phyloP scores from a whole-genome alignment of 352 stramenopile species.

The Elongisporangium anandrum region DNA sequence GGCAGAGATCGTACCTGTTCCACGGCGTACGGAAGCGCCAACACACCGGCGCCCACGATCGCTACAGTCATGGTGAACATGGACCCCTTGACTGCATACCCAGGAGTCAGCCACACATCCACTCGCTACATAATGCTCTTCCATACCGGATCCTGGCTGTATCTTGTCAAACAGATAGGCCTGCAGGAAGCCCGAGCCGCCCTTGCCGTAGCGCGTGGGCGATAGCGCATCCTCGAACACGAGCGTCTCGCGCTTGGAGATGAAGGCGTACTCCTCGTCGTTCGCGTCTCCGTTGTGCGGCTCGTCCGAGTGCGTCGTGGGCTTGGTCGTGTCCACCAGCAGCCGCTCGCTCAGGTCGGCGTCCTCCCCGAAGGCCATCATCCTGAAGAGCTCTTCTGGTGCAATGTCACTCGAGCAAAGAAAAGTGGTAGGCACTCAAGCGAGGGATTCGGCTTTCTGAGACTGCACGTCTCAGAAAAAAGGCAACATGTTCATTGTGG shows the following conservation, averaged over 20 bases:
- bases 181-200: slow-evolving; percentile 49
- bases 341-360: slow-evolving; percentile 21
- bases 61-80: slow-evolving; percentile 90
- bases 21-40: slow-evolving; percentile 78
- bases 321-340: slow-evolving; percentile 8
- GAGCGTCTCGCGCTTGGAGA: slow-evolving; percentile 73
- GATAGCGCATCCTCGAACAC: slow-evolving; percentile 68
- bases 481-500: too few species aligned
- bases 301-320: slow-evolving; percentile 3
- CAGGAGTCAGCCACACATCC: background rate
- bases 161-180: slow-evolving; percentile 81
- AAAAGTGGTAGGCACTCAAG: background rate
- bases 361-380: slow-evolving; percentile 45
- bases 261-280: slow-evolving; percentile 57
- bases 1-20: slow-evolving; percentile 27
- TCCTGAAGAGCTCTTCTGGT: slow-evolving; percentile 3
- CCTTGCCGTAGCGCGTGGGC: slow-evolving; percentile 24
- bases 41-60: slow-evolving; percentile 78
- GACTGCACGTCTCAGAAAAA: too few species aligned
- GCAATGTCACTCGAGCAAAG: background rate
- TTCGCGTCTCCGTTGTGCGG: slow-evolving; percentile 2
- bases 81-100: slow-evolving; percentile 72
- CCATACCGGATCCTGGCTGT: slow-evolving; percentile 70
- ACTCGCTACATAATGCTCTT: background rate
- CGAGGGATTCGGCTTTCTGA: background rate